Evolutionary conservation across 2,329 filamentous ascomycete genomes (phyloP).

Genomic region (Fusarium citri): DNA sequence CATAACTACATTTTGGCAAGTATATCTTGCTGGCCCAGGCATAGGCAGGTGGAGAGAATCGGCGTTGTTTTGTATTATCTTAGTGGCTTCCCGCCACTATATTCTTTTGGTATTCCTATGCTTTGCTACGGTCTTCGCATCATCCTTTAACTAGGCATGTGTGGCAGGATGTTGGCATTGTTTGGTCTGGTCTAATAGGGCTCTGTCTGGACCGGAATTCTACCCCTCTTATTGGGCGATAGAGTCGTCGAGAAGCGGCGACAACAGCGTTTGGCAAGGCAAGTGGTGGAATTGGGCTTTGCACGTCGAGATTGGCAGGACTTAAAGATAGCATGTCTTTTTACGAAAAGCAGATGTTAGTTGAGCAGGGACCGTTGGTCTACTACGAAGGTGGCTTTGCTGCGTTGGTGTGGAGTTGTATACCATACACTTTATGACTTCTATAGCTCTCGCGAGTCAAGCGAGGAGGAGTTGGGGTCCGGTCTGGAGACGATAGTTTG

Average conservation of each 20-base stretch:
- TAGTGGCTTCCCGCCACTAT: conserved; percentile 28
- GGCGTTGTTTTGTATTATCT: conserved; percentile 43
- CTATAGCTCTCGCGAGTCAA: conserved; percentile 17
- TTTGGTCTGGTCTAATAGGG: conserved; percentile 41
- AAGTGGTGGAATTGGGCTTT: conserved; percentile 5
- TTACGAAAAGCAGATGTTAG: conserved; percentile 22
- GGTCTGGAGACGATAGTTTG: conserved; percentile 17
- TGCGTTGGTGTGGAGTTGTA: conserved; percentile 21
- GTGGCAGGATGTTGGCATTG: conserved; percentile 3
- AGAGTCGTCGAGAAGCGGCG: conserved; percentile 40
- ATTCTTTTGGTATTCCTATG: conserved; percentile 27
- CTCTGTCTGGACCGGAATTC: conserved; percentile 34
- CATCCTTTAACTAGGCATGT: conserved; percentile 8
- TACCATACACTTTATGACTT: conserved; percentile 44
- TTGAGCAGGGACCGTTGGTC: conserved; percentile 10
- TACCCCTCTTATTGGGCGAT: conserved; percentile 34
- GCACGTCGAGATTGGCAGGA: conserved; percentile 44
- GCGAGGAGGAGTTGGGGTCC: conserved; percentile 15
- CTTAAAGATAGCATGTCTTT: conserved; percentile 4
- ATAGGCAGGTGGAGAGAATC: conserved; percentile 34
- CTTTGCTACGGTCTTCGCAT: not conserved
- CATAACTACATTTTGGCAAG: conserved; percentile 40
- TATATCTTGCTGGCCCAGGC: conserved; percentile 30
- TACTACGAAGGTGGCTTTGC: conserved; percentile 7
- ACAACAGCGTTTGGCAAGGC: conserved; percentile 15